phyloP scores from a whole-genome alignment of 1,284 basidiomycete genomes.

The Malassezia sympodialis region DNA sequence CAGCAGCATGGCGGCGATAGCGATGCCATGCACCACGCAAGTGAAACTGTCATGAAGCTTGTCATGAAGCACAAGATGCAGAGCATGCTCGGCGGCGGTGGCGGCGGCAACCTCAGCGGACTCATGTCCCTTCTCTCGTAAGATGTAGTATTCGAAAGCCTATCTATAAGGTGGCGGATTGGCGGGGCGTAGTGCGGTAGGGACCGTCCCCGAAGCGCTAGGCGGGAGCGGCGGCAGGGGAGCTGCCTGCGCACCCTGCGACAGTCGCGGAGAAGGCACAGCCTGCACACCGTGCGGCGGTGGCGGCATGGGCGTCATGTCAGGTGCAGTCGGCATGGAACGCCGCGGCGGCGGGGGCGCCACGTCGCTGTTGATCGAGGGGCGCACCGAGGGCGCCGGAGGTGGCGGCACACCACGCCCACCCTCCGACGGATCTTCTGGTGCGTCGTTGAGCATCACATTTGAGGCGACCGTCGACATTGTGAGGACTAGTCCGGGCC shows the following conservation, averaged over 20 bases:
- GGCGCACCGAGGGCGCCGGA: neutral
- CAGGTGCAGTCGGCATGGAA: neutral
- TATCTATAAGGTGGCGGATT: neutral
- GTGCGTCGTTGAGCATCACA: neutral
- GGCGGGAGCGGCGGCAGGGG: neutral
- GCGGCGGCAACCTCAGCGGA: neutral
- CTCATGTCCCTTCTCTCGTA: neutral
- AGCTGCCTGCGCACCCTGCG: neutral
- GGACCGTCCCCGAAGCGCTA: neutral
- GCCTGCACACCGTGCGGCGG: neutral
- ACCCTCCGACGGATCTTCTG: neutral
- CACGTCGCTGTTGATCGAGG: neutral
- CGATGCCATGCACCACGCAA: slow-evolving; percentile 16
- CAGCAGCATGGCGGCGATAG: neutral
- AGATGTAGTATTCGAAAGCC: neutral
- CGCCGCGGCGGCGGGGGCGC: slow-evolving; percentile 10
- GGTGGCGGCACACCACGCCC: neutral
- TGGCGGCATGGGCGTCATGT: neutral
- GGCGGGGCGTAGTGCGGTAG: neutral
- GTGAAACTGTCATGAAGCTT: slow-evolving; percentile 16
- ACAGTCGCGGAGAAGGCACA: too few relatives aligned
- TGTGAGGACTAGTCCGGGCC: slow-evolving; percentile 16
- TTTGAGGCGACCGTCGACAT: slow-evolving; percentile 8
- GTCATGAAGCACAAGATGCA: slow-evolving; percentile 17
- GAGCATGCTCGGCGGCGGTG: slow-evolving; percentile 8